Conservation (phyloP, 441 rosid species). For the Sinapis alba region DNA sequence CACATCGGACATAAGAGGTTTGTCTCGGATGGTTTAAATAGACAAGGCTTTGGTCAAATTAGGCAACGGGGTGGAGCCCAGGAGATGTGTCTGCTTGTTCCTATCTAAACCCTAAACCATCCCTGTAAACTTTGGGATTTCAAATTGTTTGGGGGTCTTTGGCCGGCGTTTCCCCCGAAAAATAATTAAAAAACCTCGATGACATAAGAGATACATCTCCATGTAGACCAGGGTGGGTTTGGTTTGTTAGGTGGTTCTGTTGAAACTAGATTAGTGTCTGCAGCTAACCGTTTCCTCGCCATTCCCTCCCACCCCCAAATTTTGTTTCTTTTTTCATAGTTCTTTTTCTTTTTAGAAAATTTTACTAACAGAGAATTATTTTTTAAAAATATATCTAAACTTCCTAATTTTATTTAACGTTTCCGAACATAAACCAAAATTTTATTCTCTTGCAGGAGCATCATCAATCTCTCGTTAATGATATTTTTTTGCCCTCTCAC, state of each 20-base stretch:
- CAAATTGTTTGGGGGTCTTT: conserved; percentile 12
- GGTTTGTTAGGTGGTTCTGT: conserved; percentile 33
- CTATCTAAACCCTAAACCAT: conserved; percentile 20
- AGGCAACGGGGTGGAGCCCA: conserved; percentile 12
- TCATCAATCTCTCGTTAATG: too few relatives aligned
- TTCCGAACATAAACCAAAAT: too few relatives aligned
- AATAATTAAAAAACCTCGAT: conserved; percentile 21
- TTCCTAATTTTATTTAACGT: too few relatives aligned
- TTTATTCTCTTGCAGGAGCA: too few relatives aligned
- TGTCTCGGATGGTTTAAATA: not conserved
- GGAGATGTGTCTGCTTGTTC: conserved; percentile 14
- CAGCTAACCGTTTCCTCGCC: conserved; percentile 37
- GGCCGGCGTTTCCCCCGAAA: conserved; percentile 38
- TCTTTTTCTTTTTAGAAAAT: too few relatives aligned
- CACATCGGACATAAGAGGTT: conserved; percentile 3
- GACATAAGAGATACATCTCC: conserved; percentile 26
- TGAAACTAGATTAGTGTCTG: conserved; percentile 3
- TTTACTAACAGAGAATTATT: not conserved
- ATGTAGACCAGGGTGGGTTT: not conserved
- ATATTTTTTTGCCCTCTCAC: too few relatives aligned
- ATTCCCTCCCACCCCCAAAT: conserved; percentile 27
- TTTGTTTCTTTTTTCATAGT: not conserved
- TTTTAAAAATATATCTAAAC: too few relatives aligned
- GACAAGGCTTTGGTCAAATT: rapidly evolving
- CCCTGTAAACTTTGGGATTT: not conserved